phyloP scores from a whole-genome alignment of 441 rosid genomes.

The Pelargonium fulgidum region DNA sequence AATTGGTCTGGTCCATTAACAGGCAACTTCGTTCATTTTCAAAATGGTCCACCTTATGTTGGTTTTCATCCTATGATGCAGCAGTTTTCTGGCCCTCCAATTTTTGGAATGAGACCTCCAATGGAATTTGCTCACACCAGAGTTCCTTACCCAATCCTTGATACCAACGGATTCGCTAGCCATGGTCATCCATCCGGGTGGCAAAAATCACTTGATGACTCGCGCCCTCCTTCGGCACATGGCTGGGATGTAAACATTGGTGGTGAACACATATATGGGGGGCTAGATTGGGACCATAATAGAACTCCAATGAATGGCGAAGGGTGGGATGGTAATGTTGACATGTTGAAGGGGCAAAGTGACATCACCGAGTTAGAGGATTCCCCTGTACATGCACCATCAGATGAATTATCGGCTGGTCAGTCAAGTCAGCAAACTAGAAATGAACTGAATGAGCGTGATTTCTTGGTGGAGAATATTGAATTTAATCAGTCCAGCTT shows the following conservation, averaged over 20 bases:
- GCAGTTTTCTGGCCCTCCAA: slow-evolving; percentile 12
- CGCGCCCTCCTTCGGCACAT: background rate
- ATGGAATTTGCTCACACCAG: slow-evolving; percentile 1
- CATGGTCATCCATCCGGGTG: slow-evolving; percentile 9
- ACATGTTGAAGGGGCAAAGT: slow-evolving; percentile 9
- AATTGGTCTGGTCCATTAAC: slow-evolving; percentile 14
- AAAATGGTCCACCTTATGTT: slow-evolving; percentile 11
- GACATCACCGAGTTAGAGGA: background rate
- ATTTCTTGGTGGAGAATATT: slow-evolving; percentile 1
- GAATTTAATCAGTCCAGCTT: background rate
- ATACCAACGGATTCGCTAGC: background rate
- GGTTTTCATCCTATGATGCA: slow-evolving; percentile 17
- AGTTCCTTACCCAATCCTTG: slow-evolving; percentile 8
- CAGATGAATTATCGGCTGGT: background rate
- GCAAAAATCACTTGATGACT: slow-evolving; percentile 1
- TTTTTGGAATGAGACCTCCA: slow-evolving; percentile 11
- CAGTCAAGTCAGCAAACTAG: slow-evolving; percentile 3
- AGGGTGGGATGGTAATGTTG: slow-evolving; percentile 3
- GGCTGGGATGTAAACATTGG: slow-evolving; percentile 10
- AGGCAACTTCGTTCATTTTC: slow-evolving; percentile 12
- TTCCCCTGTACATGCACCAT: slow-evolving; percentile 3
- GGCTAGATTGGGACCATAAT: slow-evolving; percentile 8
- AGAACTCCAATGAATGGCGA: background rate
- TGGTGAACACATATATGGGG: slow-evolving; percentile 7
- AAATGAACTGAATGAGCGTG: background rate